Conservation (phyloP, 148 eudicot genomes). For the Rhododendron griersonianum region DNA sequence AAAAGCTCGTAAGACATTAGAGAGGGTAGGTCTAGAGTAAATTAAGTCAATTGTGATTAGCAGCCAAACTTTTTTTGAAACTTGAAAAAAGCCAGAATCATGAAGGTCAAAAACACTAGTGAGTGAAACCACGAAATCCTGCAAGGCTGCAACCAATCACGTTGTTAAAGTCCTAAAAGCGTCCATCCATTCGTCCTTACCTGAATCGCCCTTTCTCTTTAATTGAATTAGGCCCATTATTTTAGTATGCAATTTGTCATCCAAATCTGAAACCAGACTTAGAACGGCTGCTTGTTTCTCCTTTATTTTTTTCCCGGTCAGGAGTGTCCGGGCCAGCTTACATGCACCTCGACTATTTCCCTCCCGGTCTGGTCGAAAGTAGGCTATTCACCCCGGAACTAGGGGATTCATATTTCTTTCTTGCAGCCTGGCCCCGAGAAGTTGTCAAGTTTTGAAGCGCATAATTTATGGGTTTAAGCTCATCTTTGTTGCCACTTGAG, state of each 20-base stretch:
- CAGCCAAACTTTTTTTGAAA: background rate
- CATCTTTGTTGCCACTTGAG: background rate
- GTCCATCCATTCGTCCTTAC: background rate
- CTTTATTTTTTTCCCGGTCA: no score
- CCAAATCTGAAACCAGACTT: background rate
- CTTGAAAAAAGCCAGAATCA: background rate
- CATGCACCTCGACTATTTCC: no score
- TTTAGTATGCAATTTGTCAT: background rate
- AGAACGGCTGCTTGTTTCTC: background rate
- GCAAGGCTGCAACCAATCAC: background rate
- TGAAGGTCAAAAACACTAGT: background rate
- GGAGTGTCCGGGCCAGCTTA: background rate
- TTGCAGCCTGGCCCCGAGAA: background rate
- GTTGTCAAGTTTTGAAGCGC: background rate
- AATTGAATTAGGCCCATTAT: background rate
- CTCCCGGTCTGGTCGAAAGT: background rate
- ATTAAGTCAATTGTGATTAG: background rate
- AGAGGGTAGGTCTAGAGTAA: background rate
- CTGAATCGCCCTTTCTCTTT: background rate
- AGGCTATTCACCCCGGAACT: background rate
- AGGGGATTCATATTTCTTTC: no score
- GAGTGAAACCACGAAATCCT: background rate
- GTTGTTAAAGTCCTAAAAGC: background rate
- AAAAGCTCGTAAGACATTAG: background rate
- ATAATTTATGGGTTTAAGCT: background rate